A percentile compares a stretch with the other conserved stretches of the same genome.
Evolutionary conservation across 2,329 filamentous ascomycete genomes (phyloP).

Genomic region (Aspergillus puulaauensis): DNA sequence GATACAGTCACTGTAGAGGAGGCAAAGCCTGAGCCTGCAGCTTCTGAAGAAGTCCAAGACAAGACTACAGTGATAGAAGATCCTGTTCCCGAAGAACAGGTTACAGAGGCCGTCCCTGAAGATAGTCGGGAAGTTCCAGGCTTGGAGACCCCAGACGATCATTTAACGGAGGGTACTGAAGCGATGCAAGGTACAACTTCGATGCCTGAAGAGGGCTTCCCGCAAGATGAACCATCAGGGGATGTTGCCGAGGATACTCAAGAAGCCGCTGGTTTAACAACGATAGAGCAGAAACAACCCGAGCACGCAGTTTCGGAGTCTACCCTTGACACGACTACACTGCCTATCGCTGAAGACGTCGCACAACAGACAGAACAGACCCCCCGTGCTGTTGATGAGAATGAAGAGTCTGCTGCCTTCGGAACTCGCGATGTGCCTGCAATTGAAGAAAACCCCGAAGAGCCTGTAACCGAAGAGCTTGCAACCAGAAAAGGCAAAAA

Average conservation of each 20-base stretch:
- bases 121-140: no score
- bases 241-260: not conserved
- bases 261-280: not conserved
- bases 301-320: not conserved
- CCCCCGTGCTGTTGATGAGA: not conserved
- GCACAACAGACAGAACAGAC: not conserved
- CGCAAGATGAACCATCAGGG: not conserved
- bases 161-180: no score
- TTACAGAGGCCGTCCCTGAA: no score
- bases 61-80: not conserved
- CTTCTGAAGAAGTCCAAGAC: not conserved
- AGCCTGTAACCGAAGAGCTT: conserved; percentile 6
- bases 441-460: conserved; percentile 7
- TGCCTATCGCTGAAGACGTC: not conserved
- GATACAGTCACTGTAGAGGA: not conserved
- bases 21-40: not conserved
- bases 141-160: not conserved
- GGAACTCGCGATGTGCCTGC: not conserved
- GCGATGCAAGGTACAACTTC: no score
- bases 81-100: no score
- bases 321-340: not conserved
- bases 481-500: conserved; percentile 18
- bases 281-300: not conserved
- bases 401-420: not conserved
- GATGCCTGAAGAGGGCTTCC: not conserved